Evolutionary conservation across 192 early-diverging fungal species (phyloP).

Genomic region (Rhizophagus sp.): DNA sequence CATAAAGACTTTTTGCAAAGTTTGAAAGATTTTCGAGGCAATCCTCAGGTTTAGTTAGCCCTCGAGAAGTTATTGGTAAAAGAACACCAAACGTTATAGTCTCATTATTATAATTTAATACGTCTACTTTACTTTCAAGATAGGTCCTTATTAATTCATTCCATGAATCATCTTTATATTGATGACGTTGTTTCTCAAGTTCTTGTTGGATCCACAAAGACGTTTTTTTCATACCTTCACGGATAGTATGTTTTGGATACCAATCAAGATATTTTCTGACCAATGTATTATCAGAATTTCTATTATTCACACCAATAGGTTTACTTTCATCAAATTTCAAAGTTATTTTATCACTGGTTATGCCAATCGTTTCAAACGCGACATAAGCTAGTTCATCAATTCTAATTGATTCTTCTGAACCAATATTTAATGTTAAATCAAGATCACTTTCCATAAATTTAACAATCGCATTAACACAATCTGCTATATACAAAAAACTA

Average conservation of each 20-base stretch:
- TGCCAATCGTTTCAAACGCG: not conserved
- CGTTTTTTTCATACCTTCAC: not conserved
- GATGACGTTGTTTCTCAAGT: not conserved
- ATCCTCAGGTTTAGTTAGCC: not conserved
- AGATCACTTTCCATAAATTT: conserved; percentile 7
- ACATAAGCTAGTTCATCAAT: not conserved
- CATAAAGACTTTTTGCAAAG: not conserved
- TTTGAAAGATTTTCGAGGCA: not conserved
- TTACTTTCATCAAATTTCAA: not conserved
- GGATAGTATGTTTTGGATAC: not conserved
- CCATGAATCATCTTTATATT: not conserved
- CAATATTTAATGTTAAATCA: not conserved
- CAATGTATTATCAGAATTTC: not conserved
- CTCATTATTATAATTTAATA: not conserved
- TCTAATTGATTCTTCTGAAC: not conserved
- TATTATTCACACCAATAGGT: not conserved
- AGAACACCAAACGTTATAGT: not conserved
- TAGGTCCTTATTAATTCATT: not conserved
- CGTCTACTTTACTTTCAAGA: not conserved
- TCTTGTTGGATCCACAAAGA: not conserved
- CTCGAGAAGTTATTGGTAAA: conserved; percentile 2
- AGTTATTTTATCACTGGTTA: not conserved
- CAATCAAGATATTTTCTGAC: not conserved
- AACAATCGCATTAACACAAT: not conserved
- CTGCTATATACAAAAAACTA: not conserved